Evolutionary conservation across 2,329 filamentous ascomycete species (phyloP).

Genomic region (Rutstroemia sydowiana): DNA sequence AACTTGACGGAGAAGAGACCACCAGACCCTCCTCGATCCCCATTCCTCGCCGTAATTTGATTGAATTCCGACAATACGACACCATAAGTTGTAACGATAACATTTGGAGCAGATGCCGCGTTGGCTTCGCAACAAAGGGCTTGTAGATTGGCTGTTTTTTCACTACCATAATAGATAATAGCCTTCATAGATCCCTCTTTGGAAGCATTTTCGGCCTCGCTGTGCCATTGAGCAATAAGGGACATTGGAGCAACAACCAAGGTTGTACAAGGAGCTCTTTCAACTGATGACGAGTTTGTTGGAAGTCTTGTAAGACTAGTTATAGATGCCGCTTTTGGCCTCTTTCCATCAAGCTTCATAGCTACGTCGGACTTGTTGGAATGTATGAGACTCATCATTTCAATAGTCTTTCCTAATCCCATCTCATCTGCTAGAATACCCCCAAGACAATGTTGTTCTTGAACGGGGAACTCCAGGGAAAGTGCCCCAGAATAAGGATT

Average conservation of each 20-base stretch:
- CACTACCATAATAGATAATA: constrained; percentile 85
- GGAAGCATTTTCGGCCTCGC: constrained; percentile 87
- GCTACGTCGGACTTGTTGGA: constrained; percentile 61
- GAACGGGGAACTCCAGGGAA: constrained; percentile 81
- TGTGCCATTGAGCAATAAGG: constrained; percentile 92
- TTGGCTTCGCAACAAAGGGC: constrained; percentile 71
- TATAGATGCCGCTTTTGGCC: constrained; percentile 34
- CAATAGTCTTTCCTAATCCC: constrained; percentile 96
- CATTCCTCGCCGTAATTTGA: constrained; percentile 58
- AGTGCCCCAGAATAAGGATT: constrained; percentile 96
- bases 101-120: constrained; percentile 67
- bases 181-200: constrained; percentile 73
- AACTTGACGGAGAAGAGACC: constrained; percentile 90
- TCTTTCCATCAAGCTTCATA: constrained; percentile 30
- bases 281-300: constrained; percentile 47
- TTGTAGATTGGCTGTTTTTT: constrained; percentile 74
- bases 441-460: constrained; percentile 90
- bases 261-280: constrained; percentile 77
- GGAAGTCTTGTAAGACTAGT: constrained; percentile 57
- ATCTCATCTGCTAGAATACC: constrained; percentile 95
- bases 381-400: constrained; percentile 93
- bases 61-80: constrained; percentile 84
- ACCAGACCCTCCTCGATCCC: constrained; percentile 56
- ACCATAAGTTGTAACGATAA: constrained; percentile 94
- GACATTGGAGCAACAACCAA: constrained; percentile 97